Evolutionary conservation across 2,329 filamentous ascomycete genomes (phyloP).

Genomic region (Colletotrichum lentis): DNA sequence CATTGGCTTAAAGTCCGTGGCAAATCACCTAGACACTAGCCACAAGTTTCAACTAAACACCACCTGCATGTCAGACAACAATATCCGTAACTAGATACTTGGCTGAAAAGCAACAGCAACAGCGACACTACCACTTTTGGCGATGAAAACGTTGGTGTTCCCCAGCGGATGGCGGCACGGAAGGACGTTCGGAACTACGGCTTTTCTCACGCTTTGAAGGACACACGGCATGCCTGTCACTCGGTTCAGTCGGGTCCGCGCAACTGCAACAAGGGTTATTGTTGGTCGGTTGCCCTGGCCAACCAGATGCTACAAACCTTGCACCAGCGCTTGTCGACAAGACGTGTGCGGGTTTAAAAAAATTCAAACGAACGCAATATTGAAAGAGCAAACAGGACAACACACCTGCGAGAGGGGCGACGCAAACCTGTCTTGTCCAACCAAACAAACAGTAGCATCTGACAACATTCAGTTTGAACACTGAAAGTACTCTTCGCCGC

Average conservation of each 20-base stretch:
- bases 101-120: conserved; percentile 1
- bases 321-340: conserved; percentile 2
- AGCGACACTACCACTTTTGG: not conserved
- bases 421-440: not conserved
- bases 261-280: conserved; percentile 23
- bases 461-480: too few species aligned
- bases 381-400: not conserved
- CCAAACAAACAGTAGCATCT: not conserved
- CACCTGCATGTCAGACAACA: not conserved
- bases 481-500: not conserved
- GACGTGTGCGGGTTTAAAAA: not conserved
- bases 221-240: conserved; percentile 15
- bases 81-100: too few species aligned
- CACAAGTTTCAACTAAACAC: conserved; percentile 7
- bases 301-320: conserved; percentile 19
- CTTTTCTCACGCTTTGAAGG: not conserved
- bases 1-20: not conserved
- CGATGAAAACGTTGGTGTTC: not conserved
- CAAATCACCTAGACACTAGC: not conserved
- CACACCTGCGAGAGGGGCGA: not conserved
- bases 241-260: not conserved
- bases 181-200: not conserved
- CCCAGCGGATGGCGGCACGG: not conserved
- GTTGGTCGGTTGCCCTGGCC: conserved; percentile 25
- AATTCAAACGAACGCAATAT: not conserved